Conservation (phyloP, 306 rosid genomes). For the Lupinus albus region DNA sequence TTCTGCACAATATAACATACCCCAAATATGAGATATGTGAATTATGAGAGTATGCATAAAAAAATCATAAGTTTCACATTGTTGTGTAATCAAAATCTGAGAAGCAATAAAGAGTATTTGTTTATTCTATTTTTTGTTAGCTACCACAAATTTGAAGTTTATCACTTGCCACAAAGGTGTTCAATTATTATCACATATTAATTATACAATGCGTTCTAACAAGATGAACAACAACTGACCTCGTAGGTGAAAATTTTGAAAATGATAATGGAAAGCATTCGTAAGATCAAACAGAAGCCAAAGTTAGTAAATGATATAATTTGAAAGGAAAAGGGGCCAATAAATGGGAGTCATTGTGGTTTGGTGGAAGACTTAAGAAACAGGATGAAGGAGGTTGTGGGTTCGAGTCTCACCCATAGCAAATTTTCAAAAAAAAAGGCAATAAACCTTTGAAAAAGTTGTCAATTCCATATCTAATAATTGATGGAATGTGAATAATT, state of each 20-base stretch:
- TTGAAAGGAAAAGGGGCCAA: constrained; percentile 41
- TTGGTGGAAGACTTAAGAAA: too few species aligned
- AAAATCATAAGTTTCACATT: constrained; percentile 8
- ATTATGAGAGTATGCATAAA: not conserved
- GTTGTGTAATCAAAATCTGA: constrained; percentile 43
- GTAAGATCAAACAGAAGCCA: constrained; percentile 17
- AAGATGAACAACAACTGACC: not conserved
- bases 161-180: constrained; percentile 24
- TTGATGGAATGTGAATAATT: constrained; percentile 40
- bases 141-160: constrained; percentile 16
- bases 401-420: too few species aligned
- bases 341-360: too few species aligned
- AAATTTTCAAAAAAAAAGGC: too few species aligned
- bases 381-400: too few species aligned
- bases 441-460: constrained; percentile 48
- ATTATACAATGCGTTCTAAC: not conserved
- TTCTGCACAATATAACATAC: too few species aligned
- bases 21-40: not conserved
- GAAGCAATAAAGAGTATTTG: constrained; percentile 33
- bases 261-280: constrained; percentile 11
- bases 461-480: constrained; percentile 38
- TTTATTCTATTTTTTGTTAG: constrained; percentile 6
- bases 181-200: constrained; percentile 25
- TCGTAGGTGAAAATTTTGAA: not conserved
- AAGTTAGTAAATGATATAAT: constrained; percentile 28